Evolutionary conservation across 164 flowering plant genomes (phyloP).

Genomic region (Santalum album): DNA sequence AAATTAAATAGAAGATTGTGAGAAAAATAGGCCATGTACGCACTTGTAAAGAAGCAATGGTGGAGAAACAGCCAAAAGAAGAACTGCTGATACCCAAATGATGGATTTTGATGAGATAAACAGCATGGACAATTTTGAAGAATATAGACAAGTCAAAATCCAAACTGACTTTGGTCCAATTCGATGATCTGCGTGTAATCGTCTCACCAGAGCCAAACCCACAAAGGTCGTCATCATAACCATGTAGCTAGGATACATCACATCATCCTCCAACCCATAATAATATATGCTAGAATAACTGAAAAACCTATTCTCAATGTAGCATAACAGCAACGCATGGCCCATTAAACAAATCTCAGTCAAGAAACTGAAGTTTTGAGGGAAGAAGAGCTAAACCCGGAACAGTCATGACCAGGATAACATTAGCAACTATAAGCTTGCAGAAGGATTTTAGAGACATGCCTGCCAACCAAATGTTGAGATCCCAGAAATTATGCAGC

Average conservation of each 20-base stretch:
- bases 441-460: constrained; percentile 90
- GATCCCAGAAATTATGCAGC: constrained; percentile 90
- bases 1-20: background rate
- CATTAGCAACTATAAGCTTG: constrained; percentile 71
- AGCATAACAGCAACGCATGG: constrained; percentile 74
- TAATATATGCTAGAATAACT: constrained; percentile 73
- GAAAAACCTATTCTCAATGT: constrained; percentile 76
- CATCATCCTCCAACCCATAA: constrained; percentile 88
- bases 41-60: constrained; percentile 98
- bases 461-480: constrained; percentile 96
- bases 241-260: constrained; percentile 97
- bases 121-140: constrained; percentile 81
- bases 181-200: constrained; percentile 64
- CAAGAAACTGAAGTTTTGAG: constrained; percentile 47
- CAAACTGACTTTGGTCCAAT: constrained; percentile 81
- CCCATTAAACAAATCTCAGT: constrained; percentile 69
- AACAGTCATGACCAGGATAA: constrained; percentile 70
- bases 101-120: constrained; percentile 76
- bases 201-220: constrained; percentile 80
- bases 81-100: constrained; percentile 76
- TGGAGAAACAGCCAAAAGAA: constrained; percentile 82
- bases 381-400: constrained; percentile 92
- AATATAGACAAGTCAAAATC: constrained; percentile 76
- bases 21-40: constrained; percentile 4
- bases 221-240: constrained; percentile 68